Evolutionary conservation across 139 green algal genomes (phyloP), one percentile per base, ranked within the genome.

Genomic region (Haematococcus lacustris): DNA sequence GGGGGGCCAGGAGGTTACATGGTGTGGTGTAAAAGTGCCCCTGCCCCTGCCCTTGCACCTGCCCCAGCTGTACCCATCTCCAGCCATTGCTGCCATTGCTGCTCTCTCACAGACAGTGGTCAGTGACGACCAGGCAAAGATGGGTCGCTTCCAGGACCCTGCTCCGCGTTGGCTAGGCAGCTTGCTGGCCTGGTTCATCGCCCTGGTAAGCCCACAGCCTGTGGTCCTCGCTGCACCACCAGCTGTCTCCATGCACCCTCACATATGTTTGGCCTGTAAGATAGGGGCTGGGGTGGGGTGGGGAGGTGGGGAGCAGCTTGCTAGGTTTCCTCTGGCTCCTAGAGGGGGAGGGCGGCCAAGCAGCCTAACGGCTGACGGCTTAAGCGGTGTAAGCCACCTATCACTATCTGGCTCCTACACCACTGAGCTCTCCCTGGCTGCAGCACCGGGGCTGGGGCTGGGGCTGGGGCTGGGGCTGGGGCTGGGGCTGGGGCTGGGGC

Each of bases 81-180:
- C n/a, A n/a, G n/a, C n/a, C n/a, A n/a, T n/a, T n/a, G n/a, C n/a
- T n/a, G n/a, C n/a, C n/a, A n/a, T n/a, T 59, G 30, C 87, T 94
- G 85, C 99, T 94, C 0, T 98, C 32, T 90, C 90, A 26, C 87
- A 95, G 86, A 99, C 95, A 0, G 88, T 98, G 2, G 65, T 93
- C 23, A 86, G 91, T 0, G 95, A 98, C 71, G 95, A 99, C 76
- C 78, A 93, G 68, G 94, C 91, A 37, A 97, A 96, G 77, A 76
- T 97, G 40, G 95, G 94, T 3, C 79, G 83, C 37, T 83, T 82
- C 17, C 89, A 85, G 3, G 81, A 94, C 37, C 92, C 92, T 2
- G 83, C 87, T 13, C 95, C 95, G 0, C 81, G 64, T 37, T 94
- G 84, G 88, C 61, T 96, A 25, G 92, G 92, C 30, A 91, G 89